Base-by-base conservation (phyloP, 1,139 yeast genomes). In the Kluyveromyces sp. region DNA sequence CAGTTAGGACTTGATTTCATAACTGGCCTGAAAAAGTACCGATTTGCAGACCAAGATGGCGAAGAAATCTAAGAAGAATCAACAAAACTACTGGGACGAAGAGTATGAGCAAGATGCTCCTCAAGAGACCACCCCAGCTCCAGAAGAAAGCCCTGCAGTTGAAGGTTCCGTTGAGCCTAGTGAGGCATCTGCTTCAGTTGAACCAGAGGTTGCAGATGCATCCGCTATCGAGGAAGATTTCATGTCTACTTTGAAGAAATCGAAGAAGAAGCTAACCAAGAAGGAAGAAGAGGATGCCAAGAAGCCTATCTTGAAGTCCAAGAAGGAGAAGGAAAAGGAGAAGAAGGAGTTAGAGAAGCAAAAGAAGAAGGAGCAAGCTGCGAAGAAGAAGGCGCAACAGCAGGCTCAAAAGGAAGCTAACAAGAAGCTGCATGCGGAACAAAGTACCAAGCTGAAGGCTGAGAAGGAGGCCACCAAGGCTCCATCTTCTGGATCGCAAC, bases 291-390 rank as follows among this genome's bases (percentile, higher is more conserved):
- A 67, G 73, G 67, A 62, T 34, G 53, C 52, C 28, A 54, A 50
- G 37, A 89, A 79, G 37, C 86, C 94, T 43, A 77, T 80, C 55
- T 71, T 90, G 60, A 87, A 92, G 69, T 81, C 95, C 50, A 94
- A 92, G 76, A 94, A 94, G 72, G 98, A 92, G 65, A 94, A 92
- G 75, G 99, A 92, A 70, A 85, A 80, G 69, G 95, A 92, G 66
- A 92, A 90, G 84, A 94, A 92, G 69, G 99, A 92, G 71, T 86
- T 86, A 54, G 98, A 92, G 68, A 94, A 92, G 75, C 88, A 84
- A 59, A 78, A 81, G 69, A 92, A 92, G 84, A 89, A 88, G 72
- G 96, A 88, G 57, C 79, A 80, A 53, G 95, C 96, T 36, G 85
- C 83, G 48, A 83, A 80, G 69, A 90, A 89, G 78, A 90, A 88